These are phyloP conservation scores for Globisporangium irregulare DNA, from an alignment of 352 stramenopile species.

Conservation along the genomic window DNA sequence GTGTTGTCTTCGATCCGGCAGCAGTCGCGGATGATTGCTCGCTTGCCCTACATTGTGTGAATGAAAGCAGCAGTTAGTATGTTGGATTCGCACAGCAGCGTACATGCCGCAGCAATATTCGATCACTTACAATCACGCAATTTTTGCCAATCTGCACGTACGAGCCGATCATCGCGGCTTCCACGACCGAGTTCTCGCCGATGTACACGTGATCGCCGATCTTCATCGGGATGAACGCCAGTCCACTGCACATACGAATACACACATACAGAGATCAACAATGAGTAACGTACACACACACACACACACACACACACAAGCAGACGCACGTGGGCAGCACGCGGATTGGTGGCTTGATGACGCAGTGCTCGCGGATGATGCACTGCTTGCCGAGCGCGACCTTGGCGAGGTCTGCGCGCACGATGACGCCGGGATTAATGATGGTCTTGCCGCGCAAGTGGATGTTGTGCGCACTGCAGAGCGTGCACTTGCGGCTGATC, in stretches of 20 bases:
- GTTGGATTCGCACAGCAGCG: no score
- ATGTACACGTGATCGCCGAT: constrained; percentile 83
- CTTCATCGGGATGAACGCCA: constrained; percentile 85
- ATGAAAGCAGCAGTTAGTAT: neutral
- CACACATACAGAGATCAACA: neutral
- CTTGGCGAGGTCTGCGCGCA: constrained; percentile 81
- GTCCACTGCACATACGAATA: constrained; percentile 30
- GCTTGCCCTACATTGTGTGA: constrained; percentile 57
- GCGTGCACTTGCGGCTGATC: constrained; percentile 61
- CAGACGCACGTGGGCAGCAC: constrained; percentile 51
- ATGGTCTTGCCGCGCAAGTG: constrained; percentile 80
- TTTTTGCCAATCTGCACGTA: constrained; percentile 83
- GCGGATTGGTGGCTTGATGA: constrained; percentile 71
- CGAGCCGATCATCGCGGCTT: constrained; percentile 82
- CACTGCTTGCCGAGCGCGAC: constrained; percentile 81
- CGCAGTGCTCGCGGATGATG: constrained; percentile 63
- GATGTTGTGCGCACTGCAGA: constrained; percentile 69
- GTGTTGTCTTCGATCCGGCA: constrained; percentile 83
- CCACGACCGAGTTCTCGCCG: constrained; percentile 66
- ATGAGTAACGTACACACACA: neutral
- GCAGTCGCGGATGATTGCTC: constrained; percentile 81
- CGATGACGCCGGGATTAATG: constrained; percentile 62
- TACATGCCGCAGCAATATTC: neutral
- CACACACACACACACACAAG: neutral
- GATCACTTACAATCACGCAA: constrained; percentile 72